These are phyloP conservation scores for Przewalskia tangutica DNA, from an alignment of 257 asterid species.

Conservation along the genomic window DNA sequence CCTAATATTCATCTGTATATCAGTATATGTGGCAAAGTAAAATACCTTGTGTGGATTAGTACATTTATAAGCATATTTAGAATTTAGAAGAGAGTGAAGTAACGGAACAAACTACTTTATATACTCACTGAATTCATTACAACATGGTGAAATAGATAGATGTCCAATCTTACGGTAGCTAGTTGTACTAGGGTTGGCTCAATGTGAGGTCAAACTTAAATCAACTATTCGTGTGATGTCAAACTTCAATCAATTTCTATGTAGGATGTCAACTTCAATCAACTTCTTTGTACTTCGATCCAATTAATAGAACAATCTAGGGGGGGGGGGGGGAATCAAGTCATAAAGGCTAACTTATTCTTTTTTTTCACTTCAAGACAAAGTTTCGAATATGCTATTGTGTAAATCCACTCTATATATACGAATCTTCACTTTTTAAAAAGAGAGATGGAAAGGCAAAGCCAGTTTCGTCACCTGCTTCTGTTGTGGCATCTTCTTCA, in stretches of 20 bases:
- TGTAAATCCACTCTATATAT: neutral
- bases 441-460: neutral
- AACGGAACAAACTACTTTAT: neutral
- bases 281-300: neutral
- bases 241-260: neutral
- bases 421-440: conserved; percentile 3
- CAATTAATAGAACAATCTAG: neutral
- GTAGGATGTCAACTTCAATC: neutral
- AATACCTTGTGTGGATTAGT: neutral
- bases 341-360: neutral
- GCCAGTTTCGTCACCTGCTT: neutral
- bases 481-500: conserved; percentile 15
- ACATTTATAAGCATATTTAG: neutral
- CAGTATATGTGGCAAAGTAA: no score
- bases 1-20: neutral
- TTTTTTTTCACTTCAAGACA: neutral
- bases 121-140: neutral
- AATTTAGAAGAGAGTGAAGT: neutral
- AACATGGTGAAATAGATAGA: neutral
- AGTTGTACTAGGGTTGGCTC: neutral
- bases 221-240: neutral
- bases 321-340: neutral
- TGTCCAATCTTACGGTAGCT: neutral
- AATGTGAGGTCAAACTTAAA: neutral
- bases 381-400: neutral